Percentiles rank a stretch among this genome's conserved stretches.
Evolutionary conservation across 192 early-diverging fungal genomes (phyloP).

Genomic region (Oehlia diaphana): DNA sequence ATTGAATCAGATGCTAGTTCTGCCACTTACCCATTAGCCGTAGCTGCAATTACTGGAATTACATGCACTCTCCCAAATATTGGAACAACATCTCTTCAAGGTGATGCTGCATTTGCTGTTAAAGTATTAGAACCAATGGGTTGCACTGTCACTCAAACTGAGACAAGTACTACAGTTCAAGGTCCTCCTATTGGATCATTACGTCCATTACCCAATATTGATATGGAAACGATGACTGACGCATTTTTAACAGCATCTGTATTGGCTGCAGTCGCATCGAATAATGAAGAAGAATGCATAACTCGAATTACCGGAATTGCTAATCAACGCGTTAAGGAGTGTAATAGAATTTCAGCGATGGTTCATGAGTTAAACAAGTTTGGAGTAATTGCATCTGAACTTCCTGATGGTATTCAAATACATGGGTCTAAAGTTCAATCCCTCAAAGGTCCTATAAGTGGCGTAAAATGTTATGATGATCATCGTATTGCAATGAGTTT

Average conservation of each 20-base stretch:
- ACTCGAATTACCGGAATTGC: conserved; percentile 94
- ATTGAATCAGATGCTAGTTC: conserved; percentile 97
- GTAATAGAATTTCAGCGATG: conserved; percentile 97
- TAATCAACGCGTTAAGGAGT: conserved; percentile 98
- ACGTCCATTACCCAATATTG: conserved; percentile 70
- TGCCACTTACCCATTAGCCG: conserved; percentile 95
- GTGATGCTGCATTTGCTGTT: conserved; percentile 87
- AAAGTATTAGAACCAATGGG: conserved; percentile 93
- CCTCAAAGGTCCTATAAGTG: conserved; percentile 56
- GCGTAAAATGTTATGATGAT: conserved; percentile 95
- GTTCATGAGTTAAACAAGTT: conserved; percentile 88
- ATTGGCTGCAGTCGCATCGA: conserved; percentile 82
- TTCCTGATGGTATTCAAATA: conserved; percentile 90
- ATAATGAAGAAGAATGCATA: conserved; percentile 46
- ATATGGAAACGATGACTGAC: conserved; percentile 99
- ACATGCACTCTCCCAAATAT: conserved; percentile 90
- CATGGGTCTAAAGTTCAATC: conserved; percentile 58
- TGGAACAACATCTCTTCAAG: conserved; percentile 89
- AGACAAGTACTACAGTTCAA: conserved; percentile 82
- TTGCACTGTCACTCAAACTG: conserved; percentile 87
- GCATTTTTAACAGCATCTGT: conserved; percentile 96
- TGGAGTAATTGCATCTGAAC: conserved; percentile 79
- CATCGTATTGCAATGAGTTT: conserved; percentile 99
- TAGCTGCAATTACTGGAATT: conserved; percentile 92
- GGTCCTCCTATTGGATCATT: conserved; percentile 79